Evolutionary conservation across 176 grass and related monocot genomes (phyloP).

Genomic region (Microstegium vimineum): DNA sequence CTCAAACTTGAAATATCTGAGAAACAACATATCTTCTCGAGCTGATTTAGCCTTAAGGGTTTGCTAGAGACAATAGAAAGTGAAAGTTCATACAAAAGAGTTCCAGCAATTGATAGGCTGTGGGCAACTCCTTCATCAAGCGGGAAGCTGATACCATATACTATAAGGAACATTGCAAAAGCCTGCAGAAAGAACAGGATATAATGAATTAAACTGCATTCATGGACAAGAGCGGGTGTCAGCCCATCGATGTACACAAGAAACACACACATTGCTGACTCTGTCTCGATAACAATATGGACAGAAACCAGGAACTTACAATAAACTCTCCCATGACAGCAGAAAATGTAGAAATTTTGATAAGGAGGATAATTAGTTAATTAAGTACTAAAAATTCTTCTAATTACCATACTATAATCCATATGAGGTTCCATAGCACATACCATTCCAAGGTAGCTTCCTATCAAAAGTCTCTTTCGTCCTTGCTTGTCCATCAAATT

Average conservation of each 20-base stretch:
- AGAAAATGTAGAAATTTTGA: constrained; percentile 1
- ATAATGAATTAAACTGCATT: background rate
- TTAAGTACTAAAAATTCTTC: background rate
- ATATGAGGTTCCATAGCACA: background rate
- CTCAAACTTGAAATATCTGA: background rate
- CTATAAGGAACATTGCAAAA: constrained; percentile 90
- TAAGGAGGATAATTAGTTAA: background rate
- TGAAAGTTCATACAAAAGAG: constrained; percentile 67
- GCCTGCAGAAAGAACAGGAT: constrained; percentile 52
- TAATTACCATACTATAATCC: background rate
- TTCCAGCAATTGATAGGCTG: constrained; percentile 69
- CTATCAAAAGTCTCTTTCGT: constrained; percentile 85
- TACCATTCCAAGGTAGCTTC: constrained; percentile 97
- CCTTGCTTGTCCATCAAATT: constrained; percentile 97
- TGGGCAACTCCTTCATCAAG: constrained; percentile 72
- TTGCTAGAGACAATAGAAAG: constrained; percentile 19
- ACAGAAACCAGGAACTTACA: background rate
- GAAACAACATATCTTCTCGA: background rate
- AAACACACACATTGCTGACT: background rate
- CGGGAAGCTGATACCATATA: constrained; percentile 66
- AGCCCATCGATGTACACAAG: background rate
- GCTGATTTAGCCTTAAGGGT: background rate
- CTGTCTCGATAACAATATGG: constrained; percentile 7
- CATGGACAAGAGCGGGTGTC: background rate
- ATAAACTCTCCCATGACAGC: background rate